These are phyloP conservation scores for Neofusicoccum sp. DNA, from an alignment of 2,329 filamentous ascomycete genomes.

Conservation along the genomic window DNA sequence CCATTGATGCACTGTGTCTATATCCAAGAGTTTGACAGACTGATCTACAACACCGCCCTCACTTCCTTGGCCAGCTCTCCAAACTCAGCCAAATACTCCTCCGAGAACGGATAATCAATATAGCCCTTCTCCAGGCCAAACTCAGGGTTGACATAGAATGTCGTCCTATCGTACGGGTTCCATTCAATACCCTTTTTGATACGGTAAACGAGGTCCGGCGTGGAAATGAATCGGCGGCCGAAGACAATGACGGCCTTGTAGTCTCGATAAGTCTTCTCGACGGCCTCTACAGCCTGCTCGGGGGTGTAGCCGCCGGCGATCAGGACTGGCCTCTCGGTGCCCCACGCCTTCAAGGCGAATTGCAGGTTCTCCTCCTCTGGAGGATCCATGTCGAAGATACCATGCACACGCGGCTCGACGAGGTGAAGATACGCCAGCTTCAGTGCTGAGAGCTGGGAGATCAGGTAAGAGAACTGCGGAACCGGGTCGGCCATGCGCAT, in stretches of 20 bases:
- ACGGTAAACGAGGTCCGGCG: conserved; percentile 52
- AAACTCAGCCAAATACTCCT: conserved; percentile 31
- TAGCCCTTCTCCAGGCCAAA: conserved; percentile 35
- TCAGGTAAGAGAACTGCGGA: conserved; percentile 64
- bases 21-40: too few species aligned
- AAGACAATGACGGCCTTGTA: conserved; percentile 51
- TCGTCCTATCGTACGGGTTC: conserved; percentile 46
- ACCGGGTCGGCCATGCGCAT: conserved; percentile 66
- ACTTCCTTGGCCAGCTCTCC: background rate
- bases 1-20: too few species aligned
- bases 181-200: conserved; percentile 48
- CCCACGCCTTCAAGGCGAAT: conserved; percentile 30
- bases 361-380: conserved; percentile 28
- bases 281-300: conserved; percentile 39
- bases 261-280: conserved; percentile 46
- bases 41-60: background rate
- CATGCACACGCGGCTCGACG: conserved; percentile 57
- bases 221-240: conserved; percentile 53
- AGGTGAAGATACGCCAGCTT: conserved; percentile 64
- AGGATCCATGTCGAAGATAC: conserved; percentile 40
- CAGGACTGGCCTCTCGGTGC: conserved; percentile 34
- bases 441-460: conserved; percentile 53
- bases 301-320: conserved; percentile 47
- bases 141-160: conserved; percentile 44
- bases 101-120: conserved; percentile 45